Base-by-base conservation (phyloP, 179 eudicot species). In the Kewa caespitosa region DNA sequence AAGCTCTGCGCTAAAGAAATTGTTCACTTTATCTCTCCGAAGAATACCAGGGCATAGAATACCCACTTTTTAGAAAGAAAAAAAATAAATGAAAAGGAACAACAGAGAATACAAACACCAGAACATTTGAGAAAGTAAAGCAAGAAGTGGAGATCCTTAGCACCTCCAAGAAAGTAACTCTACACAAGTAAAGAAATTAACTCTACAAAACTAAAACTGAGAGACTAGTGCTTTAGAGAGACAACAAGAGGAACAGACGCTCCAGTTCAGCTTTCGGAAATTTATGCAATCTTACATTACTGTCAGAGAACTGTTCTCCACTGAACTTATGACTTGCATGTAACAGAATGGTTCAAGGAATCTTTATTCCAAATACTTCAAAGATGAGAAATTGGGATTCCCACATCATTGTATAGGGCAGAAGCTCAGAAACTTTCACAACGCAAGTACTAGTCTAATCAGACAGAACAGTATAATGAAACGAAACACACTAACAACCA, bases 401-500 rank as follows among this genome's bases (percentile, higher is more conserved):
- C 13, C 13, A 9, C 30, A 55, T 6, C 64, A 31, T 30, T 59
- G 64, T 30, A 28, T 59, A 28, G 28, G 31, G 28, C 34, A 59
- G 28, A 28, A 28, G 13, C 0, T 30, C 60, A 14, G 0, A 59
- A 9, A 28, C 8, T 30, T 13, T n/a, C 12, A 55, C n/a, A 22
- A 28, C 14, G 34, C n/a, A 67, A 38, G 25, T 61, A 42, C 27
- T 11, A 63, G 36, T n/a, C 60, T 30, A 59, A 13, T 31, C 6
- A 54, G 50, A 28, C 74, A 66, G 23, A n/a, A 61, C 5, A 12
- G 25, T 68, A 43, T 12, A 27, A 27, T 18, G 74, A 75, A 43
- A 77, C 70, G 68, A 77, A 59, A 82, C 48, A 68, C n/a, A 55
- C 69, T 39, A 57, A 62, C 60, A 69, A 73, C 12, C 55, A 27